A percentile compares a stretch with the other conserved stretches of the same genome.
phyloP scores from a whole-genome alignment of 2,329 filamentous ascomycete genomes.

The Trichophaea hybrida region DNA sequence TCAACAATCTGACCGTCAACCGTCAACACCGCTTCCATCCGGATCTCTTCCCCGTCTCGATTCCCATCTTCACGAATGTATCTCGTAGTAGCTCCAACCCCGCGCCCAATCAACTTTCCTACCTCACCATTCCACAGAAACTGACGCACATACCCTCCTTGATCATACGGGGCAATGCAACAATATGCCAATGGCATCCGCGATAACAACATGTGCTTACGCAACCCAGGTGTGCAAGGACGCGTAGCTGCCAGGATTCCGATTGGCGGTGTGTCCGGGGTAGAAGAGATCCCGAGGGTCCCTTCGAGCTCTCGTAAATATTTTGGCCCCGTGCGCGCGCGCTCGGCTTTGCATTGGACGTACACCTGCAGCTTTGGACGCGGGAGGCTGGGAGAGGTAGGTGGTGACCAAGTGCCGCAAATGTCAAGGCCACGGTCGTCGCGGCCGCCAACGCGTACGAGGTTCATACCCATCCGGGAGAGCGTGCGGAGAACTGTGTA shows the following conservation, averaged over 20 bases:
- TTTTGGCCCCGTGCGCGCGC: constrained; percentile 9
- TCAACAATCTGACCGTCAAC: constrained; percentile 4
- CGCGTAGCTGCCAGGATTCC: constrained; percentile 16
- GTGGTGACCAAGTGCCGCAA: constrained; percentile 19
- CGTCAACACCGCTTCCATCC: constrained; percentile 3
- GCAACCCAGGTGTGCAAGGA: constrained; percentile 13
- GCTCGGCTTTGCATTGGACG: constrained; percentile 17
- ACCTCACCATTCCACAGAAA: constrained; percentile 19
- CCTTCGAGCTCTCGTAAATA: constrained; percentile 21
- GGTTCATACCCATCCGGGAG: constrained; percentile 13
- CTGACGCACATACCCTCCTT: constrained; percentile 13
- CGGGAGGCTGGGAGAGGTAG: background rate
- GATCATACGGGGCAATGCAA: constrained; percentile 6
- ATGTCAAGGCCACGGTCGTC: constrained; percentile 20
- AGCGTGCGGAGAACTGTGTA: constrained; percentile 20
- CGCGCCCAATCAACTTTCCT: background rate
- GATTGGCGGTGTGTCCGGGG: constrained; percentile 8
- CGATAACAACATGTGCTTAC: constrained; percentile 14
- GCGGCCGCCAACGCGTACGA: constrained; percentile 14
- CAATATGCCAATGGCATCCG: constrained; percentile 14
- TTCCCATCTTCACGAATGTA: background rate
- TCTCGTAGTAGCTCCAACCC: background rate
- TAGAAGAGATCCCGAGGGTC: constrained; percentile 7
- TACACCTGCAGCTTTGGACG: background rate
- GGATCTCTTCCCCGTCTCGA: background rate